Percentiles rank a stretch among this genome's conserved stretches.
These are phyloP conservation scores for Kazachstania psychrophila DNA, from an alignment of 805 yeast genomes.

Conservation along the genomic window DNA sequence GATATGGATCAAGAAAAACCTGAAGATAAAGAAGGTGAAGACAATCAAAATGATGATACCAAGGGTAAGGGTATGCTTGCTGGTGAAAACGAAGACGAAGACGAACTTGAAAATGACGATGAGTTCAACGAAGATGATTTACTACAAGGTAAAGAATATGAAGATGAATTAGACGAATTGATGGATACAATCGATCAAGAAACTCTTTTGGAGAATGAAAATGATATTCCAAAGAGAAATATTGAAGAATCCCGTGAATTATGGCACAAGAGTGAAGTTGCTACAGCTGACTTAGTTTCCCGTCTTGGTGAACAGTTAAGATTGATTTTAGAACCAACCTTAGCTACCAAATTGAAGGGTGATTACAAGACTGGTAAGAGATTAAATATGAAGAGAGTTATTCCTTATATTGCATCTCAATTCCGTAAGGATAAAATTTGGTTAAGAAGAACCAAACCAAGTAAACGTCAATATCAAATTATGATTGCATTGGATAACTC, in stretches of 20 bases:
- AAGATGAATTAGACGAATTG: conserved; percentile 26
- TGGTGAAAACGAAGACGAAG: conserved; percentile 27
- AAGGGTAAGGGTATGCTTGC: conserved; percentile 42
- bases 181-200: conserved; percentile 30
- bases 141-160: conserved; percentile 17
- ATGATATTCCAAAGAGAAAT: conserved; percentile 38
- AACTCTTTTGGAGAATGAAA: conserved; percentile 20
- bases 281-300: conserved; percentile 82
- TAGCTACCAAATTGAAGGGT: conserved; percentile 90
- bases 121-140: conserved; percentile 6
- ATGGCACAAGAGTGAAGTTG: conserved; percentile 76
- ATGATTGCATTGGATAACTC: conserved; percentile 98
- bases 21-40: conserved; percentile 10
- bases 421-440: conserved; percentile 97
- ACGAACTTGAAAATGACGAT: conserved; percentile 27
- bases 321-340: conserved; percentile 86
- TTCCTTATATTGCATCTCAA: conserved; percentile 95
- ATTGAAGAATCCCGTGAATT: conserved; percentile 61
- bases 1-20: conserved; percentile 15
- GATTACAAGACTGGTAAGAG: conserved; percentile 97
- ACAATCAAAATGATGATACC: conserved; percentile 24
- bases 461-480: conserved; percentile 93
- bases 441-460: conserved; percentile 95
- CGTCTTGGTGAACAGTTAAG: conserved; percentile 87
- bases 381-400: conserved; percentile 92